A percentile compares a stretch with the other conserved stretches of the same genome.
These are phyloP conservation scores for Agaricus blazei DNA, from an alignment of 768 basidiomycete species.

Conservation along the genomic window DNA sequence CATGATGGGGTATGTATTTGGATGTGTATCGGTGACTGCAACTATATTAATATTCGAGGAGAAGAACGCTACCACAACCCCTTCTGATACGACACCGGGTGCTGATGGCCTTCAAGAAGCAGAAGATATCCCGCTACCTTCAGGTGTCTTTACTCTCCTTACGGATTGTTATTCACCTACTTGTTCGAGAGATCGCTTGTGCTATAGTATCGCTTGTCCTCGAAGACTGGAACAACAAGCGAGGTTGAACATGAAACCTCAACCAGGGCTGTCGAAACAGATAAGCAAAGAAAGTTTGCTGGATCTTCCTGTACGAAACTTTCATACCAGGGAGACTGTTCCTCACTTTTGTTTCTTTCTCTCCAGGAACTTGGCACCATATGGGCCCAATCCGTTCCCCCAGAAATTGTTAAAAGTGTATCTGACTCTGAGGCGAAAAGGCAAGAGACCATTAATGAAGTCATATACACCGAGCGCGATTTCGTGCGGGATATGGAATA, in stretches of 20 bases:
- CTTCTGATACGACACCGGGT: slow-evolving; percentile 17
- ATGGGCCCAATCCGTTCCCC: slow-evolving; percentile 96
- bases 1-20: slow-evolving; percentile 19
- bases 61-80: slow-evolving; percentile 19
- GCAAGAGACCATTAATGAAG: slow-evolving; percentile 98
- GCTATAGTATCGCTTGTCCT: slow-evolving; percentile 97
- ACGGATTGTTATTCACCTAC: slow-evolving; percentile 99
- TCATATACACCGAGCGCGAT: slow-evolving; percentile 90
- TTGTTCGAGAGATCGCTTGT: slow-evolving; percentile 89
- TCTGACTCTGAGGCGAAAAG: slow-evolving; percentile 91
- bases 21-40: background rate
- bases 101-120: slow-evolving; percentile 34
- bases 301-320: slow-evolving; percentile 60
- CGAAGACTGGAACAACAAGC: slow-evolving; percentile 92
- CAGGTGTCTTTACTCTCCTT: slow-evolving; percentile 93
- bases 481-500: slow-evolving; percentile 99
- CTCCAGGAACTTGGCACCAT: slow-evolving; percentile 58
- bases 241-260: slow-evolving; percentile 88
- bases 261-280: slow-evolving; percentile 83
- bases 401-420: slow-evolving; percentile 89
- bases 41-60: background rate
- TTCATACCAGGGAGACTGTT: background rate
- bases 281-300: slow-evolving; percentile 77
- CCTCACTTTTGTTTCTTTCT: background rate
- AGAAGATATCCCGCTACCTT: slow-evolving; percentile 73